Conservation (phyloP, 202 grass and related monocot species). For the Elaeis oleifera region DNA sequence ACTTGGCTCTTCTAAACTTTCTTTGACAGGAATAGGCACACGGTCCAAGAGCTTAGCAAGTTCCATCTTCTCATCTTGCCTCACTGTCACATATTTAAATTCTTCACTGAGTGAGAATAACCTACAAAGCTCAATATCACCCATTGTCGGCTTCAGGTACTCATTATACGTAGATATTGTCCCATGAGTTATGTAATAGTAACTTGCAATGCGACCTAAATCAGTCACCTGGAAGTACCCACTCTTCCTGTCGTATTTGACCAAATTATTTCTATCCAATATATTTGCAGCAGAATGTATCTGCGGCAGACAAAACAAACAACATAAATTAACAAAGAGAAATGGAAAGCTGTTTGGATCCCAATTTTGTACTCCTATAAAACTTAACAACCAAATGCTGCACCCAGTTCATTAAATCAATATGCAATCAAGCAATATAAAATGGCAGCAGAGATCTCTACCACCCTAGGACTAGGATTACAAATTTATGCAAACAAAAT, state of each 20-base stretch:
- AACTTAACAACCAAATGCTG: too few species aligned
- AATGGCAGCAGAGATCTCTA: too few species aligned
- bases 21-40: slow-evolving; percentile 90
- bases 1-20: slow-evolving; percentile 90
- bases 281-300: slow-evolving; percentile 85
- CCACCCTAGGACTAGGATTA: too few species aligned
- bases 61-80: slow-evolving; percentile 89
- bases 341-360: neutral
- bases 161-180: slow-evolving; percentile 90
- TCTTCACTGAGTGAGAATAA: slow-evolving; percentile 88
- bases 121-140: slow-evolving; percentile 76
- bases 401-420: too few species aligned
- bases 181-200: slow-evolving; percentile 90
- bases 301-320: slow-evolving; percentile 34
- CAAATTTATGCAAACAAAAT: too few species aligned
- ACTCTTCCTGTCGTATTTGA: slow-evolving; percentile 90
- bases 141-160: slow-evolving; percentile 86
- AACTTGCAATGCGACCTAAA: slow-evolving; percentile 80
- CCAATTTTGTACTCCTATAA: too few species aligned
- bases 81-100: slow-evolving; percentile 84
- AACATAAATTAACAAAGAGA: slow-evolving; percentile 15
- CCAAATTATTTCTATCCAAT: slow-evolving; percentile 76
- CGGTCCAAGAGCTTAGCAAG: slow-evolving; percentile 80
- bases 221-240: slow-evolving; percentile 89
- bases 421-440: too few species aligned